These are phyloP conservation scores for Coemansia sp. DNA, from an alignment of 192 early-diverging fungal species.

Conservation along the genomic window DNA sequence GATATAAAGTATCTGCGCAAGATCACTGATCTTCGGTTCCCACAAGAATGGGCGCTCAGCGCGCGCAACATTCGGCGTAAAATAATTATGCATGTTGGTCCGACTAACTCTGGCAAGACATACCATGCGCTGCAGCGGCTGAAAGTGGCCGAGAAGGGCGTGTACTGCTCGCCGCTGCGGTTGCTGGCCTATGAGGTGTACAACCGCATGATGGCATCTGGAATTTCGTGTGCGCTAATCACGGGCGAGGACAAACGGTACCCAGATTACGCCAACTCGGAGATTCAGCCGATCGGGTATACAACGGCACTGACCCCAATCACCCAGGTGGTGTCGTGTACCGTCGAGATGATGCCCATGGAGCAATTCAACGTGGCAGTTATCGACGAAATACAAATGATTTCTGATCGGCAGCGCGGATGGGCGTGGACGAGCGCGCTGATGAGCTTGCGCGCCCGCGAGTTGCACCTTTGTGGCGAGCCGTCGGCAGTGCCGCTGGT, in stretches of 20 bases:
- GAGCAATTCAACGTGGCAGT: slow-evolving; percentile 76
- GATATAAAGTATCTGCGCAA: slow-evolving; percentile 55
- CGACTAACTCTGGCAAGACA: slow-evolving; percentile 98
- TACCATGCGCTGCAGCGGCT: slow-evolving; percentile 81
- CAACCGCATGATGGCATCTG: slow-evolving; percentile 74
- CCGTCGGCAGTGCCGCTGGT: slow-evolving; percentile 79
- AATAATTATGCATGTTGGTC: slow-evolving; percentile 92
- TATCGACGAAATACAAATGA: slow-evolving; percentile 98
- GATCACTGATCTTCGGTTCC: slow-evolving; percentile 73
- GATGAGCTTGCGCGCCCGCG: slow-evolving; percentile 71
- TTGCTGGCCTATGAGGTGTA: slow-evolving; percentile 92
- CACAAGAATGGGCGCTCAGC: slow-evolving; percentile 74
- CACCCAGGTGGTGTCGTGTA: slow-evolving; percentile 65
- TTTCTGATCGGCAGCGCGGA: slow-evolving; percentile 77
- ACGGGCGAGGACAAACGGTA: slow-evolving; percentile 87
- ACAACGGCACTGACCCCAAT: slow-evolving; percentile 13
- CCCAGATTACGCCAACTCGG: slow-evolving; percentile 44
- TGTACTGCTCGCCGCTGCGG: slow-evolving; percentile 90
- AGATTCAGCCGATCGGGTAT: slow-evolving; percentile 20
- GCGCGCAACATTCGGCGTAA: slow-evolving; percentile 75
- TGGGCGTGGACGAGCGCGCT: slow-evolving; percentile 97
- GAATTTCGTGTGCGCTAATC: slow-evolving; percentile 76
- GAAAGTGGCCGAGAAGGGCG: slow-evolving; percentile 55
- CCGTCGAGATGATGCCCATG: slow-evolving; percentile 85
- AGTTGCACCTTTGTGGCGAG: slow-evolving; percentile 95